phyloP scores from a whole-genome alignment of 2,329 filamentous ascomycete genomes.

The Elsinoe arachidis region DNA sequence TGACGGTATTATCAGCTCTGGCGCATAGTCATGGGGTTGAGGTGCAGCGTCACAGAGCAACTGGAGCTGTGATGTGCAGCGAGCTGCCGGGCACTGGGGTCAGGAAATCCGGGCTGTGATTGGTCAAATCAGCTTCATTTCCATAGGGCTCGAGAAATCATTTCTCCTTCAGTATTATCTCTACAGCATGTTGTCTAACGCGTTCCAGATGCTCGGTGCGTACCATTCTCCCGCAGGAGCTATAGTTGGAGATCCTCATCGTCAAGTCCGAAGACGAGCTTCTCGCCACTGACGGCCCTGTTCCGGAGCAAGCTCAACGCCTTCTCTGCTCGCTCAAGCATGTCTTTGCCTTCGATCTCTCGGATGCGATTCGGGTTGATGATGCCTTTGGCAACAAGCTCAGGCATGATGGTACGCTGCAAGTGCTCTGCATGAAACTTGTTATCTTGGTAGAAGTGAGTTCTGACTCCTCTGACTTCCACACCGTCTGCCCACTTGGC shows the following conservation, averaged over 20 bases:
- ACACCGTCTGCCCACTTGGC: constrained; percentile 48
- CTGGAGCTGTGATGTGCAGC: too few species aligned
- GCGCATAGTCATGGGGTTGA: not conserved
- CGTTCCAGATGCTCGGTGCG: too few species aligned
- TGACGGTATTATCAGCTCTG: not conserved
- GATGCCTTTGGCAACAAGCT: constrained; percentile 33
- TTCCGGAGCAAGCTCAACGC: constrained; percentile 37
- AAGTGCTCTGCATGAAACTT: constrained; percentile 47
- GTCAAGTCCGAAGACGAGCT: constrained; percentile 33
- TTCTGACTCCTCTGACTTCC: constrained; percentile 45
- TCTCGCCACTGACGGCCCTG: constrained; percentile 38
- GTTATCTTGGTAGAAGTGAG: constrained; percentile 49
- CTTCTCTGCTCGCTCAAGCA: constrained; percentile 35
- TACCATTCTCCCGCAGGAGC: too few species aligned
- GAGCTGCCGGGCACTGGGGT: not conserved
- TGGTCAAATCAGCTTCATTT: not conserved
- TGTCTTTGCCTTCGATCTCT: constrained; percentile 34
- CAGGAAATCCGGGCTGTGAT: not conserved
- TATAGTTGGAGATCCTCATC: constrained; percentile 17
- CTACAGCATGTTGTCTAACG: not conserved
- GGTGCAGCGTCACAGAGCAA: not conserved
- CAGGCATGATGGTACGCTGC: constrained; percentile 47
- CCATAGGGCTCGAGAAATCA: not conserved
- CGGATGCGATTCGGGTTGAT: constrained; percentile 35
- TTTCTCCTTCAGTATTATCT: not conserved